A percentile compares a stretch with the other conserved stretches of the same genome.
Conservation (phyloP, 2,329 filamentous ascomycete genomes). For the Diaporthe capsici region DNA sequence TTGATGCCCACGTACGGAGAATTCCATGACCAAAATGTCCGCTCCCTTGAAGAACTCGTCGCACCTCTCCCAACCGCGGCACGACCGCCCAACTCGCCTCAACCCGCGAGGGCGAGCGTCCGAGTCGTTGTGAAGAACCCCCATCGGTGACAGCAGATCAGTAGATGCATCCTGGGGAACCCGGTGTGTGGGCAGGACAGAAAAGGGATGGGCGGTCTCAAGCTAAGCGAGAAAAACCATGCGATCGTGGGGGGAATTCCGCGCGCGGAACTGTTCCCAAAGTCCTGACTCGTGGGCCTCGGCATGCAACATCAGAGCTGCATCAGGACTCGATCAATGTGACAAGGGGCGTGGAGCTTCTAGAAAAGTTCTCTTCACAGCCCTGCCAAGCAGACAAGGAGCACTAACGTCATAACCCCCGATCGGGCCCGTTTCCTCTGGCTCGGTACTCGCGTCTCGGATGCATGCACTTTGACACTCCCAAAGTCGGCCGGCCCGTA, state of each 20-base stretch:
- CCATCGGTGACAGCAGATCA: neutral
- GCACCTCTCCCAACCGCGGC: neutral
- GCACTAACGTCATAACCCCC: constrained; percentile 2
- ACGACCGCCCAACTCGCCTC: constrained; percentile 12
- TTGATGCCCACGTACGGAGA: neutral
- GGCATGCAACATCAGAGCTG: constrained; percentile 6
- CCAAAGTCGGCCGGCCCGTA: neutral
- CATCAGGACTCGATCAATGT: constrained; percentile 9
- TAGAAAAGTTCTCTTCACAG: constrained; percentile 13
- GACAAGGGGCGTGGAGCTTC: constrained; percentile 10
- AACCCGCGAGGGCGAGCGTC: constrained; percentile 9
- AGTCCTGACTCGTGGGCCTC: constrained; percentile 20
- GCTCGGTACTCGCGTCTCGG: constrained; percentile 26
- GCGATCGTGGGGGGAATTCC: neutral
- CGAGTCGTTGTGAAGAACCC: neutral
- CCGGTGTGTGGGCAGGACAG: neutral
- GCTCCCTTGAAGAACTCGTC: neutral
- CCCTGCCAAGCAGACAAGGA: neutral
- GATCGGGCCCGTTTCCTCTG: neutral
- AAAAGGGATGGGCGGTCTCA: neutral
- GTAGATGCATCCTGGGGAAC: neutral
- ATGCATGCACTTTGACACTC: constrained; percentile 3
- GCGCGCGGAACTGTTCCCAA: neutral
- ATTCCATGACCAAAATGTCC: neutral
- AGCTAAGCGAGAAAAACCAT: neutral